Percentiles rank a stretch among this genome's conserved stretches.
Evolutionary conservation across 352 stramenopile species (phyloP).

Genomic region (Phytophthora pinifolia): DNA sequence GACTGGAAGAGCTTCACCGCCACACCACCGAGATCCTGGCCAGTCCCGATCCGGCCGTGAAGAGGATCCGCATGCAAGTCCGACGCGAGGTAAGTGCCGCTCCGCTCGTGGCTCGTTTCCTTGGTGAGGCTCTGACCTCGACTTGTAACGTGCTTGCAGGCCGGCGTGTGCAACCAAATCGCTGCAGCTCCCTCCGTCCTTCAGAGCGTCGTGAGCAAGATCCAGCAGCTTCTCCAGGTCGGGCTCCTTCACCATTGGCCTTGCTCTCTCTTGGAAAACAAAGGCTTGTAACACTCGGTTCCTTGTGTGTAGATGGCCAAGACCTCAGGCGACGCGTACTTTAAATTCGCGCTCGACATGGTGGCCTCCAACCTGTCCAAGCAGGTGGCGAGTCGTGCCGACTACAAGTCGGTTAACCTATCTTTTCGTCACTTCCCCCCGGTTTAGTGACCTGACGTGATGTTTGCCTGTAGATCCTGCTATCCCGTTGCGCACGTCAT

Average conservation of each 20-base stretch:
- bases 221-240: slow-evolving; percentile 63
- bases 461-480: slow-evolving; percentile 68
- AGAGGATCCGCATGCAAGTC: slow-evolving; percentile 72
- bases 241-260: neutral
- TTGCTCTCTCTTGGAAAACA: too few relatives aligned
- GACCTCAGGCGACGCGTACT: slow-evolving; percentile 52
- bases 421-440: too few relatives aligned
- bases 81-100: slow-evolving; percentile 44
- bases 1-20: slow-evolving; percentile 52
- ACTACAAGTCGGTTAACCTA: slow-evolving; percentile 67
- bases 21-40: slow-evolving; percentile 50
- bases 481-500: slow-evolving; percentile 78
- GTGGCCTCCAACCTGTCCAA: slow-evolving; percentile 72
- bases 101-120: neutral
- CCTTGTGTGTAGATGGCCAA: slow-evolving; percentile 43
- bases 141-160: slow-evolving; percentile 27
- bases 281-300: neutral
- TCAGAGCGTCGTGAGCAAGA: slow-evolving; percentile 64
- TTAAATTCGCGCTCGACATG: slow-evolving; percentile 73
- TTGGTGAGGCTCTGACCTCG: too few relatives aligned
- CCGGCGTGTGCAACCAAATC: slow-evolving; percentile 82
- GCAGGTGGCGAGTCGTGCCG: slow-evolving; percentile 59
- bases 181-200: slow-evolving; percentile 67
- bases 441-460: too few relatives aligned
- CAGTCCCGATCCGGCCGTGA: slow-evolving; percentile 48